Conservation (phyloP, 228 moss, liverwort and hornwort species). For the Sphagnum magellanicum region DNA sequence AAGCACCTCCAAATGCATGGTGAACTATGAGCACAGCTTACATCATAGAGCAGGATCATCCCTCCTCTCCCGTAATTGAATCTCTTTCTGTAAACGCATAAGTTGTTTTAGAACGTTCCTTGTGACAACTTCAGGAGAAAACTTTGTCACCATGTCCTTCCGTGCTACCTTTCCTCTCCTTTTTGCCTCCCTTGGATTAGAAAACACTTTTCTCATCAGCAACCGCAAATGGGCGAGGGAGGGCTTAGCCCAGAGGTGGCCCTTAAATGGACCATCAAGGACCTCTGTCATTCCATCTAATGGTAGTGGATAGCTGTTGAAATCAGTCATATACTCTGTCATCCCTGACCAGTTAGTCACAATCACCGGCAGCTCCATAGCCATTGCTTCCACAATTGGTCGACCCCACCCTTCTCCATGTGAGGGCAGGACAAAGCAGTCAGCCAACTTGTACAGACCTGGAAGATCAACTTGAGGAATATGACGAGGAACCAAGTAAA, state of each 20-base stretch:
- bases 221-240: slow-evolving; percentile 12
- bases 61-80: not conserved
- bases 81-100: slow-evolving; percentile 26
- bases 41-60: not conserved
- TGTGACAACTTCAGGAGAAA: slow-evolving; percentile 32
- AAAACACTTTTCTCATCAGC: slow-evolving; percentile 31
- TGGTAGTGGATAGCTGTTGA: slow-evolving; percentile 34
- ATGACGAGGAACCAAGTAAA: slow-evolving; percentile 35
- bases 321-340: slow-evolving; percentile 53
- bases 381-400: slow-evolving; percentile 55
- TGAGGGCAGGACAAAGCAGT: slow-evolving; percentile 38
- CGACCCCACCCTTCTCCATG: slow-evolving; percentile 53
- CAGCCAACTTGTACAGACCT: slow-evolving; percentile 26
- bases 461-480: slow-evolving; percentile 32
- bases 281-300: slow-evolving; percentile 29
- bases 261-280: slow-evolving; percentile 34
- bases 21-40: too few relatives aligned
- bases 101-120: slow-evolving; percentile 22
- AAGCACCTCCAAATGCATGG: too few relatives aligned
- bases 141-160: slow-evolving; percentile 29
- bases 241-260: slow-evolving; percentile 52
- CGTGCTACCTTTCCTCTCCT: slow-evolving; percentile 30
- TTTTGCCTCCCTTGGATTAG: slow-evolving; percentile 24
- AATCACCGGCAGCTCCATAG: slow-evolving; percentile 51
- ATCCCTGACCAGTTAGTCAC: slow-evolving; percentile 57